Evolutionary conservation across 2,329 filamentous ascomycete genomes (phyloP).

Genomic region (Exophiala lecanii-corni): DNA sequence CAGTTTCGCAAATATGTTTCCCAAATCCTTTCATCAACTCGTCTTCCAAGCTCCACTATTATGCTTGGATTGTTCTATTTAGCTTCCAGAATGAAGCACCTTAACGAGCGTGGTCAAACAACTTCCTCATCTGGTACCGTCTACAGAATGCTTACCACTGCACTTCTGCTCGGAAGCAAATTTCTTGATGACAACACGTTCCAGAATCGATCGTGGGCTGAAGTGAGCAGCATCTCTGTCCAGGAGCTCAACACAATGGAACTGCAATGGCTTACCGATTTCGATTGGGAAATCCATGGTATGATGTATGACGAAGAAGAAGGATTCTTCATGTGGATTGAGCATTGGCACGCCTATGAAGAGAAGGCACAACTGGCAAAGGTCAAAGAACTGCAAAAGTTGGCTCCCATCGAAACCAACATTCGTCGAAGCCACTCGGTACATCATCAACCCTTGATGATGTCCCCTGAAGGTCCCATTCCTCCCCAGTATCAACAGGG

Average conservation of each 20-base stretch:
- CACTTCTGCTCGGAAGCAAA: slow-evolving; percentile 84
- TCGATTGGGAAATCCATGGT: slow-evolving; percentile 80
- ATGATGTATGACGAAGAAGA: slow-evolving; percentile 70
- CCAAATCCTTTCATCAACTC: slow-evolving; percentile 83
- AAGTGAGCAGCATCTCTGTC: slow-evolving; percentile 86
- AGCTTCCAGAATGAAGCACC: slow-evolving; percentile 73
- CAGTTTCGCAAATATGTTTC: slow-evolving; percentile 88
- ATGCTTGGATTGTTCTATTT: slow-evolving; percentile 86
- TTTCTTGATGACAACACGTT: slow-evolving; percentile 97
- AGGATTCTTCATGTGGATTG: slow-evolving; percentile 62
- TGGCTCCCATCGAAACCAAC: slow-evolving; percentile 63
- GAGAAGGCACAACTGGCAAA: slow-evolving; percentile 44
- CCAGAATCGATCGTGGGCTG: slow-evolving; percentile 94
- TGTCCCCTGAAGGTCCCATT: slow-evolving; percentile 46
- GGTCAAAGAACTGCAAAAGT: slow-evolving; percentile 44
- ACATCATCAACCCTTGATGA: slow-evolving; percentile 44
- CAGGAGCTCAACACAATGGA: slow-evolving; percentile 80
- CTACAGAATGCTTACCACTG: slow-evolving; percentile 81
- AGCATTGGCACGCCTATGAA: slow-evolving; percentile 63
- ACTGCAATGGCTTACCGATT: slow-evolving; percentile 78
- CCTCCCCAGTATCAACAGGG: slow-evolving; percentile 47
- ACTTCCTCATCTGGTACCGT: slow-evolving; percentile 62
- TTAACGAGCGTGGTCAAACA: slow-evolving; percentile 55
- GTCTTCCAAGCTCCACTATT: slow-evolving; percentile 86
- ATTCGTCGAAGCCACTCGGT: slow-evolving; percentile 50